Percentiles rank a stretch among this genome's conserved stretches.
Evolutionary conservation across 2,329 filamentous ascomycete species (phyloP).

Genomic region (Diaporthe australafricana): DNA sequence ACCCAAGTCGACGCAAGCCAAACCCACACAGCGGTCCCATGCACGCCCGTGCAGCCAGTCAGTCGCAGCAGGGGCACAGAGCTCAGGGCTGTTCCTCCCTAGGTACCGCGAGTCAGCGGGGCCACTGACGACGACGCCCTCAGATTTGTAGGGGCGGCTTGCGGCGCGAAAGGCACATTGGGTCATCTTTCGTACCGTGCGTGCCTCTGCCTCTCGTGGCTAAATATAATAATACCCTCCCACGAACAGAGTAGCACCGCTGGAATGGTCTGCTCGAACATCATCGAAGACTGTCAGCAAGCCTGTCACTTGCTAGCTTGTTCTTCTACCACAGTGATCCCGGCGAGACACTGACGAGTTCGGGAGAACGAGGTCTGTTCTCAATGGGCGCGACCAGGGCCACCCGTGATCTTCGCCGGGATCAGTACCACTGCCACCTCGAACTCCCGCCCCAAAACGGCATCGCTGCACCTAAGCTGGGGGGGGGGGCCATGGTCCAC

Average conservation of each 20-base stretch:
- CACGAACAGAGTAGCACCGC: neutral
- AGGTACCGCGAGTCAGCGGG: slow-evolving; percentile 19
- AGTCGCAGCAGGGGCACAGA: slow-evolving; percentile 6
- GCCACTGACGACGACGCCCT: slow-evolving; percentile 8
- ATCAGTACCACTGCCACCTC: slow-evolving; percentile 23
- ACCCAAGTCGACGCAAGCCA: slow-evolving; percentile 25
- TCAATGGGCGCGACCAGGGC: slow-evolving; percentile 16
- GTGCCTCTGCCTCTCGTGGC: neutral
- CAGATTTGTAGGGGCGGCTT: slow-evolving; percentile 12
- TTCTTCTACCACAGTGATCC: slow-evolving; percentile 3
- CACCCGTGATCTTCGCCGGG: slow-evolving; percentile 27
- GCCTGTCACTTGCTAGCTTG: slow-evolving; percentile 11
- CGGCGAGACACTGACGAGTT: slow-evolving; percentile 18
- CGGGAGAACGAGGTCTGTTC: slow-evolving; percentile 30
- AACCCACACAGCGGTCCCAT: slow-evolving; percentile 22
- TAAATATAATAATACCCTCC: neutral
- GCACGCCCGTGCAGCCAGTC: slow-evolving; percentile 8
- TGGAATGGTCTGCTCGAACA: slow-evolving; percentile 1
- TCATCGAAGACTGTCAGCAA: slow-evolving; percentile 1
- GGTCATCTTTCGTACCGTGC: neutral
- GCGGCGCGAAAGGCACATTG: neutral
- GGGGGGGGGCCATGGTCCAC: neutral
- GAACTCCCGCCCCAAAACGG: slow-evolving; percentile 12
- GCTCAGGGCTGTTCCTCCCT: slow-evolving; percentile 21
- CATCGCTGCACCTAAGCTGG: neutral